Percentiles rank a stretch among this genome's conserved stretches.
Evolutionary conservation across 768 basidiomycete species (phyloP).

Genomic region (Leccinellum rugosiceps): DNA sequence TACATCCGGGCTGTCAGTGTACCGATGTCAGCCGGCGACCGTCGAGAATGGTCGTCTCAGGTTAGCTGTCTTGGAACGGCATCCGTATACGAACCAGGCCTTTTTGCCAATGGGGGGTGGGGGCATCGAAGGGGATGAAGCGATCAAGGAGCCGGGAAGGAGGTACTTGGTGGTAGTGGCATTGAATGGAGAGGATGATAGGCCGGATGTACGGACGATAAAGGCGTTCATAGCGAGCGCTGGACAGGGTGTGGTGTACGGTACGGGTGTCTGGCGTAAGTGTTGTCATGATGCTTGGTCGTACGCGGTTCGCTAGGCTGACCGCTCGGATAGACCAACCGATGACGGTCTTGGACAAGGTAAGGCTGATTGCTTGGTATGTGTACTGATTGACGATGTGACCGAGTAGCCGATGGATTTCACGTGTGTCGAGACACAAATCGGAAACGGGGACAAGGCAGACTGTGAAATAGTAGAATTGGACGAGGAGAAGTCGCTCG

Average conservation of each 20-base stretch:
- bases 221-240: slow-evolving; percentile 80
- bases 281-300: slow-evolving; percentile 21
- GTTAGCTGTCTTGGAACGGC: slow-evolving; percentile 81
- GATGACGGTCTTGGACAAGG: slow-evolving; percentile 77
- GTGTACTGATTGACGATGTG: slow-evolving; percentile 9
- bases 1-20: slow-evolving; percentile 75
- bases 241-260: slow-evolving; percentile 84
- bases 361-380: slow-evolving; percentile 28
- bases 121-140: slow-evolving; percentile 38
- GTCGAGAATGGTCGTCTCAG: slow-evolving; percentile 48
- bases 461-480: slow-evolving; percentile 86
- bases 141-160: slow-evolving; percentile 45
- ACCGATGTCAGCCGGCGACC: slow-evolving; percentile 62
- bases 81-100: slow-evolving; percentile 85
- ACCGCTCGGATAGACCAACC: slow-evolving; percentile 70
- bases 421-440: slow-evolving; percentile 91
- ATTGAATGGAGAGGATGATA: slow-evolving; percentile 68
- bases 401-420: slow-evolving; percentile 63
- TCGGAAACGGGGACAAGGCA: slow-evolving; percentile 67
- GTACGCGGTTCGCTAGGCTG: too few species aligned
- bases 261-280: slow-evolving; percentile 88
- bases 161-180: slow-evolving; percentile 87
- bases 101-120: slow-evolving; percentile 90
- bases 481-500: not conserved
- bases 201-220: slow-evolving; percentile 70